A percentile compares a stretch with the other conserved stretches of the same genome.
phyloP scores from a whole-genome alignment of 2,329 filamentous ascomycete genomes.

The Elsinoe perseae region DNA sequence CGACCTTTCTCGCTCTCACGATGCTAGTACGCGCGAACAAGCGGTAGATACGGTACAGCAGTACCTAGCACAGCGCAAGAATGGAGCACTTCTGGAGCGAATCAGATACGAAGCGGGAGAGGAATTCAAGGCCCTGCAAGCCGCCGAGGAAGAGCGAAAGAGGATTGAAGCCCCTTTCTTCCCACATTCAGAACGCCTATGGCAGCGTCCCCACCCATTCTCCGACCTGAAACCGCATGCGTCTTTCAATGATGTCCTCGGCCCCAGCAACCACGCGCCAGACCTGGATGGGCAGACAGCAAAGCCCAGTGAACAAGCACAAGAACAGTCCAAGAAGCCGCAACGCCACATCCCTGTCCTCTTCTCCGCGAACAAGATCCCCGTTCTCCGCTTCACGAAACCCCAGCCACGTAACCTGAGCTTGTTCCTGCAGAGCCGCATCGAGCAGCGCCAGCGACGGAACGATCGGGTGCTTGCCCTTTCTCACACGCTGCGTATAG shows the following conservation, averaged over 20 bases:
- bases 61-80: slow-evolving; percentile 22
- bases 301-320: background rate
- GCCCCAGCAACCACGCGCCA: background rate
- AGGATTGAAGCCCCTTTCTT: slow-evolving; percentile 8
- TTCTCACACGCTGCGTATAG: slow-evolving; percentile 35
- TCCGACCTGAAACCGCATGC: no score
- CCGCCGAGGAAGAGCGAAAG: slow-evolving; percentile 17
- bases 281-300: background rate
- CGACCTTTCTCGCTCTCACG: slow-evolving; percentile 24
- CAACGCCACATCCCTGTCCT: slow-evolving; percentile 46
- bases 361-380: slow-evolving; percentile 47
- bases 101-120: slow-evolving; percentile 19
- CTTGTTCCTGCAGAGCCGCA: slow-evolving; percentile 49
- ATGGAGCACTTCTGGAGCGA: slow-evolving; percentile 23
- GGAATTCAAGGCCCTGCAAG: background rate
- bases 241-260: no score
- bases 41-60: slow-evolving; percentile 22
- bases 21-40: background rate
- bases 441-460: slow-evolving; percentile 38
- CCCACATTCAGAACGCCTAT: background rate
- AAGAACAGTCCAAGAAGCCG: background rate
- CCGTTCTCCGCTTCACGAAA: slow-evolving; percentile 60
- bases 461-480: slow-evolving; percentile 35
- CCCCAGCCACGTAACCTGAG: slow-evolving; percentile 55
- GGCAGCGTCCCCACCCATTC: background rate